Conservation (phyloP, 2,329 filamentous ascomycete species). For the Fusarium chlamydosporum region DNA sequence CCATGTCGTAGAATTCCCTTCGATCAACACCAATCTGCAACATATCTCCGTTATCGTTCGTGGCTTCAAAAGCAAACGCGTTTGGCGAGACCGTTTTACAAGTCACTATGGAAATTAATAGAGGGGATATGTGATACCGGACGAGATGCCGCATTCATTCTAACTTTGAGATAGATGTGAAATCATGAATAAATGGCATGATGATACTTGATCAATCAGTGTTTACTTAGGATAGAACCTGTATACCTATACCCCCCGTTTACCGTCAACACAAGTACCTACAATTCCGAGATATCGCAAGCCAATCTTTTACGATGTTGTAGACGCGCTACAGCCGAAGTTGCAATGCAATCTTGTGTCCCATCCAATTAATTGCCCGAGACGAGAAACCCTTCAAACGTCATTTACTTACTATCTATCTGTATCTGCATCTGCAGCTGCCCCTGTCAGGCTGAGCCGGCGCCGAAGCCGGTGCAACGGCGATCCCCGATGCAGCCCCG, state of each 20-base stretch:
- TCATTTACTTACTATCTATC: conserved; percentile 12
- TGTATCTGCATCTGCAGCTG: neutral
- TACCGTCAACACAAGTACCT: conserved; percentile 10
- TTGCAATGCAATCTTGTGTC: conserved; percentile 1
- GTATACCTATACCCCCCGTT: conserved; percentile 13
- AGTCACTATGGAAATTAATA: conserved; percentile 3
- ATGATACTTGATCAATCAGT: neutral
- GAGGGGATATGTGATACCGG: conserved; percentile 27
- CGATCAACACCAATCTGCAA: conserved; percentile 6
- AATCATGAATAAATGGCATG: conserved; percentile 1
- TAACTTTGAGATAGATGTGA: conserved; percentile 10
- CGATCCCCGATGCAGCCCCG: conserved; percentile 46
- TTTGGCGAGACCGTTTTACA: conserved; percentile 9
- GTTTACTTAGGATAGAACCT: conserved; percentile 1
- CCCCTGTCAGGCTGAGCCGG: conserved; percentile 48
- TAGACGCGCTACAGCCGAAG: conserved; percentile 7
- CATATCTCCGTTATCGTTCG: conserved; percentile 25
- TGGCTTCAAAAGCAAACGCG: conserved; percentile 23
- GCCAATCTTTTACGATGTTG: conserved; percentile 14
- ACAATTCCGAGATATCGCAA: conserved; percentile 8
- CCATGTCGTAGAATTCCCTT: conserved; percentile 14
- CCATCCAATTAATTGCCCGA: conserved; percentile 12
- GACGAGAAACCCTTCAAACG: conserved; percentile 25
- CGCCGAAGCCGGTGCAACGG: conserved; percentile 41
- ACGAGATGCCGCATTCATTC: conserved; percentile 22